Evolutionary conservation across 768 basidiomycete species (phyloP), one percentile per base, ranked within the genome.

Genomic region (Cantharellus anzutake): DNA sequence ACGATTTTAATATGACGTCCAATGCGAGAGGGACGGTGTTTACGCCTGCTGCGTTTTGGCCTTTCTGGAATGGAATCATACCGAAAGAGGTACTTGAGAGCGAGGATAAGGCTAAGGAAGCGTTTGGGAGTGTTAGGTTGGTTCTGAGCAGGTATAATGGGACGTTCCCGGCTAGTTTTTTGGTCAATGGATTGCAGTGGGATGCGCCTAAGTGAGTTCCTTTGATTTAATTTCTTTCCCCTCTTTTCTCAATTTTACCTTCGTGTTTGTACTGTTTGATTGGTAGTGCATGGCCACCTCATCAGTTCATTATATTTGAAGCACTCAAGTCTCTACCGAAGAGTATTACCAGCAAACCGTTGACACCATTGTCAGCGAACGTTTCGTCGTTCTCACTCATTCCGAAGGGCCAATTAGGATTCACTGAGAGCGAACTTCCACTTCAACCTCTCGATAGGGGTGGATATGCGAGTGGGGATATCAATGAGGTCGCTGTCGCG

Each of bases 61-160:
- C 92, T 0, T 73, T 84, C 56, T 96, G 91, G 93, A 82, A 77
- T 57, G 84, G 81, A 16, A 91, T 97, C 65, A 73, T 90, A 53
- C 93, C 93, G 0, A 65, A 76, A 34, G 83, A 87, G 64, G 66
- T 96, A 3, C 70, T 80, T 4, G 66, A 69, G 29, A 79, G 78
- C 63, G 70, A 76, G 55, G 70, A 71, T 3, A 80, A 80, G 3
- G 80, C 89, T 0, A 82, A 89, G 60, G 76, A 78, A 3, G 79
- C 79, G 63, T 94, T 94, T 67, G 73, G 85, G 2, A 75, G 82
- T 0, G 67, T 91, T 4, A 81, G 92, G 66, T 73, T 88, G 73
- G 82, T 89, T 2, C 68, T 91, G 67, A 84, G 83, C 51, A 59
- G 81, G 51, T 97, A 90, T 68, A 90, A 92, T 65, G 93, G 93